Evolutionary conservation across 306 rosid genomes (phyloP).

Genomic region (Chamaecrista fasciculata): DNA sequence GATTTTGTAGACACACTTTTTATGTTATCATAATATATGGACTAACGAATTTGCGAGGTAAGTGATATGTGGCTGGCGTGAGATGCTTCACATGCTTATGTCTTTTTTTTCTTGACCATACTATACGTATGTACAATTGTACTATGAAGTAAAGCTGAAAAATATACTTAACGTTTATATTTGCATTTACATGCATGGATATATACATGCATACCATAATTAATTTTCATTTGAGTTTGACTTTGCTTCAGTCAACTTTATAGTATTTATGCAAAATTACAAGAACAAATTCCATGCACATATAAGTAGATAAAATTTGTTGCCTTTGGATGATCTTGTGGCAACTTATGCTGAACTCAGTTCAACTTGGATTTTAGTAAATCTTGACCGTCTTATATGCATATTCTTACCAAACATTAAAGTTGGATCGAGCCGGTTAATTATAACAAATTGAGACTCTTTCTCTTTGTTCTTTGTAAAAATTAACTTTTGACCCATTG

Average conservation of each 20-base stretch:
- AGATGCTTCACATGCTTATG: no score
- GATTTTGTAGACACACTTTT: no score
- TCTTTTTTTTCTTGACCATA: no score
- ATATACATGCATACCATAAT: neutral
- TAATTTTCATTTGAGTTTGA: neutral
- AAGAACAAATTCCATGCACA: conserved; percentile 33
- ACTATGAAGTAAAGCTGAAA: no score
- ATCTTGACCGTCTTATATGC: conserved; percentile 27
- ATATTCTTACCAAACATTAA: neutral
- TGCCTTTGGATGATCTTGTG: conserved; percentile 42
- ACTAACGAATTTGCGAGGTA: no score
- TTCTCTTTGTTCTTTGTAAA: no score
- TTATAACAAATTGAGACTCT: no score
- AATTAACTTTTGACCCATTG: no score
- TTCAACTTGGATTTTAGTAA: conserved; percentile 46
- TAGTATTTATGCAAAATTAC: conserved; percentile 28
- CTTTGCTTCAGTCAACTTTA: neutral
- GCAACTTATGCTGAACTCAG: conserved; percentile 34
- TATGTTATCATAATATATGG: no score
- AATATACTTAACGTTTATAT: neutral
- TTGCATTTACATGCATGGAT: neutral
- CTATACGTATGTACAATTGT: no score
- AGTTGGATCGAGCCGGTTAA: no score
- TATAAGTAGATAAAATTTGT: conserved; percentile 23
- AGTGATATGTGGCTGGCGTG: no score